Base-by-base conservation (phyloP, 2,329 filamentous ascomycete genomes). In the Fusarium annulatum region DNA sequence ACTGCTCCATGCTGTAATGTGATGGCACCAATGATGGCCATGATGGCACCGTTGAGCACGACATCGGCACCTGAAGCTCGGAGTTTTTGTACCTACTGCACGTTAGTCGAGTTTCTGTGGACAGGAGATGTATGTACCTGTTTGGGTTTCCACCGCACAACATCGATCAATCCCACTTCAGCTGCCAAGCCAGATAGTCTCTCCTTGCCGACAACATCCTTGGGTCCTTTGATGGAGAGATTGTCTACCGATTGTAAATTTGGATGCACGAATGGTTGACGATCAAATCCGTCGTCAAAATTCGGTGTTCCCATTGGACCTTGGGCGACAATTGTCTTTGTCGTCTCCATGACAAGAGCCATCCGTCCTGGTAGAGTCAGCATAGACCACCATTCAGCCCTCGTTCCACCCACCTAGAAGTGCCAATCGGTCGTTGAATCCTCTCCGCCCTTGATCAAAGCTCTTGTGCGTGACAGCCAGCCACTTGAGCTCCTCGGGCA, bases 381-480 rank as follows among this genome's bases (percentile, higher is more conserved):
- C 48, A 70, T 34, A 30, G 36, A 26, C 55, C 57, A 38, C 36
- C 28, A 42, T 16, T 36, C 30, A 21, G 39, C 45, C 30, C 6
- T 45, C 23, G 9, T 23, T 18, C 26, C 30, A 77, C 84, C 52
- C 88, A 97, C 94, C 96, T 61, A 97, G 86, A 79, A 94, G 95
- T n/a, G 95, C 94, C 82, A 99, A 86, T 71, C 94, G 90, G 79
- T 98, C 96, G 82, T 99, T 99, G 85, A 96, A 97, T 2, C 96
- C 96, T 86, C 95, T 92, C 79, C 94, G 88, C 59, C 95, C 96
- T 80, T 98, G 95, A 81, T 99, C 96, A 80, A 97, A 98, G 84
- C 95, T 98, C 89, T 98, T 98, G 83, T 98, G 96, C 74, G 96
- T 99, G 63, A 99, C 90, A 36, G 95, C 95, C 79, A 98, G 86